A percentile compares a stretch with the other conserved stretches of the same genome.
These are phyloP conservation scores for Cytospora piceicola DNA, from an alignment of 2,329 filamentous ascomycete species.

Conservation along the genomic window DNA sequence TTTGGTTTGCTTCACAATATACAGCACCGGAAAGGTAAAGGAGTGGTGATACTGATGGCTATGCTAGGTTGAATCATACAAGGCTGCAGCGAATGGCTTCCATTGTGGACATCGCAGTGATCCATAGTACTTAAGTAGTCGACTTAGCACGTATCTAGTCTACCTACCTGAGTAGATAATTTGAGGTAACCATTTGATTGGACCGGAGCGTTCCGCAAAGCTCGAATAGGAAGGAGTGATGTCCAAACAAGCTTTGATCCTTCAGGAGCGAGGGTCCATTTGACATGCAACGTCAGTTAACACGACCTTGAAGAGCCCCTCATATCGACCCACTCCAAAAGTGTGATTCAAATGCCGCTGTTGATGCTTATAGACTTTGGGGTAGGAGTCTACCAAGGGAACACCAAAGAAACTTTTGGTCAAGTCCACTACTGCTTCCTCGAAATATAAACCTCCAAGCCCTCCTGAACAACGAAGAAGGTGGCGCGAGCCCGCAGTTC, in stretches of 20 bases:
- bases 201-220: not conserved
- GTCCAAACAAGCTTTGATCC: not conserved
- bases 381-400: not conserved
- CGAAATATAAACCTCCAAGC: constrained; percentile 56
- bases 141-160: not conserved
- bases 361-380: not conserved
- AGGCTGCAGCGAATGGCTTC: not conserved
- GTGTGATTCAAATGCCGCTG: not conserved
- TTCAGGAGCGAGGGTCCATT: not conserved
- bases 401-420: not conserved
- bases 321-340: not conserved
- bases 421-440: constrained; percentile 34
- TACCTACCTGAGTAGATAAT: too few relatives aligned
- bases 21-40: not conserved
- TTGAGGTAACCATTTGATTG: constrained; percentile 12
- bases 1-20: not conserved
- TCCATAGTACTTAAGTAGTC: too few relatives aligned
- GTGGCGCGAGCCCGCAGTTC: constrained; percentile 58
- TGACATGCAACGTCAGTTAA: not conserved
- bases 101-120: too few relatives aligned
- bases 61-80: constrained; percentile 4
- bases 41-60: not conserved
- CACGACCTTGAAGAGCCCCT: not conserved
- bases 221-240: constrained; percentile 27
- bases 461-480: constrained; percentile 64